These are phyloP conservation scores for Tuber indicum DNA, from an alignment of 495 filamentous ascomycete species.

Conservation along the genomic window DNA sequence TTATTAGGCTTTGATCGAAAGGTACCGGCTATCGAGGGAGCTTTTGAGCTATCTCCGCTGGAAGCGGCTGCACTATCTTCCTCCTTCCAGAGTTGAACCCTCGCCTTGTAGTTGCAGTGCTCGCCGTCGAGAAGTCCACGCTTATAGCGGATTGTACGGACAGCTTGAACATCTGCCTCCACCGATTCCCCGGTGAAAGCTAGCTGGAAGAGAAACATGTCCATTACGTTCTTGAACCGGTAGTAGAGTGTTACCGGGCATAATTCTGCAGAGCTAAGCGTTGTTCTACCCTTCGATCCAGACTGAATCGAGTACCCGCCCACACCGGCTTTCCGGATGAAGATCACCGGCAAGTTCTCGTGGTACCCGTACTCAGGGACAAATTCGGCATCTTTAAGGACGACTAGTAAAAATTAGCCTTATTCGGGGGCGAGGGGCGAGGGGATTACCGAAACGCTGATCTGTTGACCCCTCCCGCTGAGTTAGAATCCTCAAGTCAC, in stretches of 20 bases:
- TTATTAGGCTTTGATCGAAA: conserved; percentile 7
- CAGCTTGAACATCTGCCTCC: conserved; percentile 33
- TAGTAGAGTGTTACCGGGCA: conserved; percentile 23
- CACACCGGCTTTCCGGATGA: conserved; percentile 25
- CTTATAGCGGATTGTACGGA: conserved; percentile 34
- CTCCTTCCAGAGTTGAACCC: conserved; percentile 38
- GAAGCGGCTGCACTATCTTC: not conserved
- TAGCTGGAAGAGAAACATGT: conserved; percentile 38
- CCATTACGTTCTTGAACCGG: conserved; percentile 18
- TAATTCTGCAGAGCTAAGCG: not conserved
- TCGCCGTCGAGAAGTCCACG: conserved; percentile 26
- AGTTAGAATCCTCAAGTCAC: conserved; percentile 32
- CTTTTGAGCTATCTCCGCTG: not conserved
- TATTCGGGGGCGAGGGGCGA: not conserved
- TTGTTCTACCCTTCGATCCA: conserved; percentile 1
- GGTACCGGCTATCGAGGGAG: conserved; percentile 6
- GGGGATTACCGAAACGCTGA: conserved; percentile 20
- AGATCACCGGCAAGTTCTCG: conserved; percentile 32
- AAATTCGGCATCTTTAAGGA: conserved; percentile 21
- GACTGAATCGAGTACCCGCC: conserved; percentile 26
- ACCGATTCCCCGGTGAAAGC: conserved; percentile 33
- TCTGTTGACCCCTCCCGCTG: conserved; percentile 21
- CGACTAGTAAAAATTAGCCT: conserved; percentile 17
- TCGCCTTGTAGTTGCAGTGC: conserved; percentile 28
- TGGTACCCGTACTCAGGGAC: conserved; percentile 37